A percentile compares a stretch with the other conserved stretches of the same genome.
These are phyloP conservation scores for Alternaria arborescens DNA, from an alignment of 2,329 filamentous ascomycete species.

Conservation along the genomic window DNA sequence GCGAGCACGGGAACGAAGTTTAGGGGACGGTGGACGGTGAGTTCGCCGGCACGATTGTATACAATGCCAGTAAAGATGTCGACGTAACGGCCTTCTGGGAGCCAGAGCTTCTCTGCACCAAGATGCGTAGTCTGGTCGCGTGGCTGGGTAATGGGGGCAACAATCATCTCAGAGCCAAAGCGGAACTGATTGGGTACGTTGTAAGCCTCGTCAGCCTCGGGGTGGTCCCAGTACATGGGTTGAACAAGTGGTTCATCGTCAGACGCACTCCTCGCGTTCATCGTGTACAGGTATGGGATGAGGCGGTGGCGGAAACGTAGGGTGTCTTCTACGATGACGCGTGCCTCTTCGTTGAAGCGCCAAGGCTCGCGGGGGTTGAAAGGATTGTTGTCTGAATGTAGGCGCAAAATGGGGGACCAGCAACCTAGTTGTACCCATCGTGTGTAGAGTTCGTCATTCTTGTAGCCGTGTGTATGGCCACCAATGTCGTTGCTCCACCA, in stretches of 20 bases:
- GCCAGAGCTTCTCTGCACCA: slow-evolving; percentile 63
- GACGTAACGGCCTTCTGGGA: slow-evolving; percentile 63
- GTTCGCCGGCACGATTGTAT: slow-evolving; percentile 65
- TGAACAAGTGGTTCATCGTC: slow-evolving; percentile 64
- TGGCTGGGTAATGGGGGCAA: slow-evolving; percentile 65
- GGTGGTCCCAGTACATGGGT: slow-evolving; percentile 70
- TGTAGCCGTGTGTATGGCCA: slow-evolving; percentile 66
- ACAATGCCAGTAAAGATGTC: slow-evolving; percentile 67
- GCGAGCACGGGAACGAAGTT: slow-evolving; percentile 63
- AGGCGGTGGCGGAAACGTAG: slow-evolving; percentile 66
- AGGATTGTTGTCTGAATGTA: slow-evolving; percentile 66
- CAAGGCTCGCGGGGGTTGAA: slow-evolving; percentile 72
- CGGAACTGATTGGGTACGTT: slow-evolving; percentile 65
- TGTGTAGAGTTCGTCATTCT: slow-evolving; percentile 66
- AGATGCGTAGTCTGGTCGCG: slow-evolving; percentile 58
- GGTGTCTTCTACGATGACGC: slow-evolving; percentile 58
- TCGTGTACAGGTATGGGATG: slow-evolving; percentile 68
- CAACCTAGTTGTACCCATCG: slow-evolving; percentile 70
- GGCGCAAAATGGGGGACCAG: slow-evolving; percentile 68
- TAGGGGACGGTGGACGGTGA: slow-evolving; percentile 62
- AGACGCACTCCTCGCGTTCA: slow-evolving; percentile 59
- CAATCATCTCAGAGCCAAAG: slow-evolving; percentile 66
- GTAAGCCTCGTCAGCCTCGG: slow-evolving; percentile 63
- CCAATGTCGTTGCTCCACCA: slow-evolving; percentile 76
- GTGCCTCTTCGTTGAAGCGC: slow-evolving; percentile 60